Evolutionary conservation across 768 basidiomycete species (phyloP).

Genomic region (Termitomyces sp.): DNA sequence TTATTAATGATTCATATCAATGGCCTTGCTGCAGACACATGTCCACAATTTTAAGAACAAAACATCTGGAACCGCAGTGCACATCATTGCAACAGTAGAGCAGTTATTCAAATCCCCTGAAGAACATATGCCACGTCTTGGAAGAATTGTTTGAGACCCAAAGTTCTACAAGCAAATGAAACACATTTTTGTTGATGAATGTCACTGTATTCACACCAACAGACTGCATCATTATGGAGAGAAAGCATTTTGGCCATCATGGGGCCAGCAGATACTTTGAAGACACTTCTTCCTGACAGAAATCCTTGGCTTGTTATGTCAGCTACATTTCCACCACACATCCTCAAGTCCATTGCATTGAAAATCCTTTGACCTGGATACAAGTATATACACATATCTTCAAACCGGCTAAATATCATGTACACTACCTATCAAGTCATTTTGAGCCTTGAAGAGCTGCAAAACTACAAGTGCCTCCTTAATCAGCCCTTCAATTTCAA

Average conservation of each 20-base stretch:
- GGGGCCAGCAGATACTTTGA: constrained; percentile 4
- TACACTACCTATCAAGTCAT: constrained; percentile 25
- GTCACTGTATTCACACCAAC: constrained; percentile 17
- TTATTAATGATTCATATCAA: neutral
- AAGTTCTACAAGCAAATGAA: constrained; percentile 4
- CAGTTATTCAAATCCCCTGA: constrained; percentile 17
- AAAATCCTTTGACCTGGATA: neutral
- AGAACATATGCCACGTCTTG: constrained; percentile 12
- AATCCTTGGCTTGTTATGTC: neutral
- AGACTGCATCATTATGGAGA: constrained; percentile 18
- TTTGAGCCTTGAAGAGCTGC: constrained; percentile 12
- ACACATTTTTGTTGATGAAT: constrained; percentile 21
- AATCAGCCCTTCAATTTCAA: constrained; percentile 4
- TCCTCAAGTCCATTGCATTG: constrained; percentile 14
- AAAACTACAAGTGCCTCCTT: constrained; percentile 24
- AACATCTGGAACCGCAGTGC: neutral
- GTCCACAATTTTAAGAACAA: neutral
- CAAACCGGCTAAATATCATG: constrained; percentile 25
- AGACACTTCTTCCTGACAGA: neutral
- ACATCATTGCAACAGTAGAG: constrained; percentile 19
- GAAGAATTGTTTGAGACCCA: neutral
- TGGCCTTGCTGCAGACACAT: constrained; percentile 2
- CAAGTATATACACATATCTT: constrained; percentile 15
- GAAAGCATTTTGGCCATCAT: constrained; percentile 21
- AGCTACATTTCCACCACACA: constrained; percentile 21